phyloP scores from a whole-genome alignment of 495 filamentous ascomycete species.

The Aspergillus avenaceus region DNA sequence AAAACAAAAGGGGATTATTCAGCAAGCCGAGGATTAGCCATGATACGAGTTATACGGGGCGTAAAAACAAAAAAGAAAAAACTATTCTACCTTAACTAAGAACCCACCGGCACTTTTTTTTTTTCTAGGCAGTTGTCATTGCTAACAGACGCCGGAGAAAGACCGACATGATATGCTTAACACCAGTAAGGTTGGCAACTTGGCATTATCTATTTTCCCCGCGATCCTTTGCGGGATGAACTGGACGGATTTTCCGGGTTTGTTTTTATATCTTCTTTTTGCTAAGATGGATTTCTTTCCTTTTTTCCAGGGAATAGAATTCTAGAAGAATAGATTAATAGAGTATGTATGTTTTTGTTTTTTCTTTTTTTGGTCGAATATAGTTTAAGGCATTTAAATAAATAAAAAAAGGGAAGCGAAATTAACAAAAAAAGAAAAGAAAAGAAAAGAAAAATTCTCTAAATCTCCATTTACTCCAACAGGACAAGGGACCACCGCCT shows the following conservation, averaged over 20 bases:
- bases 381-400: too few species aligned
- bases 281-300: background rate
- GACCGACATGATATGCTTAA: constrained; percentile 39
- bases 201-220: constrained; percentile 15
- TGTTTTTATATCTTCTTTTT: background rate
- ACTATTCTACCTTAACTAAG: too few species aligned
- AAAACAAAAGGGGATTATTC: constrained; percentile 3
- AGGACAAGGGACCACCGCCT: background rate
- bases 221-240: constrained; percentile 13
- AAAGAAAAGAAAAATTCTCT: too few species aligned
- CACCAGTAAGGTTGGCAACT: constrained; percentile 42
- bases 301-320: background rate
- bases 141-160: constrained; percentile 14
- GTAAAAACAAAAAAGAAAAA: too few species aligned
- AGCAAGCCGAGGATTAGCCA: constrained; percentile 9
- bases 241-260: background rate
- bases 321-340: too few species aligned
- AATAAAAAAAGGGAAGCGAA: background rate
- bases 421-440: background rate
- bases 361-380: too few species aligned
- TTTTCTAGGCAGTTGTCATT: constrained; percentile 2
- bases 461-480: too few species aligned
- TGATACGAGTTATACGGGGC: constrained; percentile 12
- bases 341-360: too few species aligned
- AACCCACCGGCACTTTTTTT: constrained; percentile 4